Conservation (phyloP, 495 filamentous ascomycete genomes). For the Tuber aestivum region DNA sequence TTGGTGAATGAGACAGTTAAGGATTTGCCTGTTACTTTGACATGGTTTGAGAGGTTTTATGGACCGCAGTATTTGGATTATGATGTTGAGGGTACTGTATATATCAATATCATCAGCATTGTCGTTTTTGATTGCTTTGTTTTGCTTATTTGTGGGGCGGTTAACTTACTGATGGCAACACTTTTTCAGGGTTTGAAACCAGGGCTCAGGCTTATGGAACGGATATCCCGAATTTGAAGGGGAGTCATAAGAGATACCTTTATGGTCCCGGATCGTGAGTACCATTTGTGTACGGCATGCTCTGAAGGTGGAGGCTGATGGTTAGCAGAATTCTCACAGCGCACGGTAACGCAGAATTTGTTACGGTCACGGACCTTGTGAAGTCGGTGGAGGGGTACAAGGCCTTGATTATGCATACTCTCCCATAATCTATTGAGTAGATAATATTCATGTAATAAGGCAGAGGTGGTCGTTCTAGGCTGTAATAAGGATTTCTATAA, state of each 20-base stretch:
- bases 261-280: slow-evolving; percentile 68
- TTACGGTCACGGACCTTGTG: slow-evolving; percentile 61
- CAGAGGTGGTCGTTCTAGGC: background rate
- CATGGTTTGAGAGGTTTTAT: slow-evolving; percentile 54
- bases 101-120: background rate
- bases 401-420: slow-evolving; percentile 57
- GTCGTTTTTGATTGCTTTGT: background rate
- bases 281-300: no score
- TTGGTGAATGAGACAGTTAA: slow-evolving; percentile 55
- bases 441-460: background rate
- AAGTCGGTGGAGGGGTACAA: slow-evolving; percentile 65
- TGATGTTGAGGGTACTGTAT: slow-evolving; percentile 60
- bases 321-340: slow-evolving; percentile 63
- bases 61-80: slow-evolving; percentile 66
- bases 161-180: slow-evolving; percentile 3
- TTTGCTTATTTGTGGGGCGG: background rate
- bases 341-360: slow-evolving; percentile 73
- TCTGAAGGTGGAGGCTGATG: background rate
- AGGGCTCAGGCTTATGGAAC: slow-evolving; percentile 85
- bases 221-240: slow-evolving; percentile 69
- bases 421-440: slow-evolving; percentile 34
- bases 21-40: slow-evolving; percentile 53
- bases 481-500: background rate
- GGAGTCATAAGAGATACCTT: slow-evolving; percentile 69
- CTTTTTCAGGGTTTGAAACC: slow-evolving; percentile 58